Evolutionary conservation across 2,329 filamentous ascomycete genomes (phyloP), one percentile per base, ranked within the genome.

Genomic region (Aspergillus amoenus): DNA sequence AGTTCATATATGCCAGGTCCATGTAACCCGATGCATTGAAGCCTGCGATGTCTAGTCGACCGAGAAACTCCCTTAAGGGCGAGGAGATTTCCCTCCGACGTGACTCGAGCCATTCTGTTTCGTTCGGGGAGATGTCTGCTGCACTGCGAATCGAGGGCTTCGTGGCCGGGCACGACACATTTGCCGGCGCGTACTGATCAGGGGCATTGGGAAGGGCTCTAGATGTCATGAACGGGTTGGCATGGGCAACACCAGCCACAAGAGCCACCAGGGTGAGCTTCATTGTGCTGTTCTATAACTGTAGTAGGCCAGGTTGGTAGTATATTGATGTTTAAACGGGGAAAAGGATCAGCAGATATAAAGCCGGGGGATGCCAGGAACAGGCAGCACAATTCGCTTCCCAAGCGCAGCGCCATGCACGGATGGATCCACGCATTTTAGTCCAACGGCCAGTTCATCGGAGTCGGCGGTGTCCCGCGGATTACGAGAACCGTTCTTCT

Each of bases 21-120:
- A 97, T 85, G 70, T 94, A 97, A 2, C 76, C 70, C 1, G 79
- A 79, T n/a, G 86, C 88, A 73, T 96, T 87, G 60, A 97, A 93
- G 58, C 83, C 85, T n/a, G 83, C 76, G 61, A 97, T 93, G 65
- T 85, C 85, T 68, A 90, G 81, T 57, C 89, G 84, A 17, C 78
- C 78, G 51, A 97, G 81, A 63, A 96, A 86, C 17, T 88, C 82
- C 55, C 82, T 84, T 82, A 97, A 87, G 4, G 90, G 86, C 4
- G 84, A 75, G 17, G 93, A 76, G 0, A 91, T 94, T 65, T 88
- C 88, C 59, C 84, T 84, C 60, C 91, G 84, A 57, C 93, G 84
- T 58, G 80, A 80, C 52, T 84, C 69, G 6, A 96, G 80, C 92
- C 93, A 97, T 70, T 82, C 77, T 30, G 80, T 81, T 76, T 97